Evolutionary conservation across 176 grass and related monocot species (phyloP).

Genomic region (Aegilops longissima): DNA sequence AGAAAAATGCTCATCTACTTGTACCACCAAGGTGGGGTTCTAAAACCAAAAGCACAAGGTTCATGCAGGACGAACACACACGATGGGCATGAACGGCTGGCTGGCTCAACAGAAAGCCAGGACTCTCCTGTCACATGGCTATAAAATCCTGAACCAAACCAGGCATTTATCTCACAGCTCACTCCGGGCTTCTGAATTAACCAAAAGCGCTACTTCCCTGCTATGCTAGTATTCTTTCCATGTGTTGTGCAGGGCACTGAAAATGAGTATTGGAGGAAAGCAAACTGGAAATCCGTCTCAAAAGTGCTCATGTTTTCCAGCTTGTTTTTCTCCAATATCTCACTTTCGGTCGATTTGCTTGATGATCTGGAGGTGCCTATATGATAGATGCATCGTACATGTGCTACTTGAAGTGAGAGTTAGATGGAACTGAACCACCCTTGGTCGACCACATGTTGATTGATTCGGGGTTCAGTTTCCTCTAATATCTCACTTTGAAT

Average conservation of each 20-base stretch:
- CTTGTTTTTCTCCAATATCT: constrained; percentile 16
- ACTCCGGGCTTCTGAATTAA: neutral
- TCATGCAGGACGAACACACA: neutral
- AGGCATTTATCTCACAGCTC: neutral
- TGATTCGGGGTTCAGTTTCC: neutral
- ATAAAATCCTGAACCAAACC: neutral
- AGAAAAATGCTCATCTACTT: neutral
- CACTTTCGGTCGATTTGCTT: neutral
- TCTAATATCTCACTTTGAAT: constrained; percentile 33
- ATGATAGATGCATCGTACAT: neutral
- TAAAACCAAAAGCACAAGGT: neutral
- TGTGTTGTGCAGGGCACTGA: neutral
- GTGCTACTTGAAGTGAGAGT: constrained; percentile 32
- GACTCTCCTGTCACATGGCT: neutral
- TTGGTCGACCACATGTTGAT: neutral
- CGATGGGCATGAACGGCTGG: constrained; percentile 11
- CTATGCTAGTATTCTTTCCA: neutral
- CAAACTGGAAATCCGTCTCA: constrained; percentile 21
- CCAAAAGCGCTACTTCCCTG: neutral
- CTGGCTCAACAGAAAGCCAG: constrained; percentile 25
- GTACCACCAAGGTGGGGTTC: neutral
- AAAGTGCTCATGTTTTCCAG: neutral
- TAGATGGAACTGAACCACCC: constrained; percentile 23
- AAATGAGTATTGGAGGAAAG: constrained; percentile 34
- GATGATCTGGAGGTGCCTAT: neutral